Conservation (phyloP, 2,329 filamentous ascomycete genomes). For the Colletotrichum shisoi region DNA sequence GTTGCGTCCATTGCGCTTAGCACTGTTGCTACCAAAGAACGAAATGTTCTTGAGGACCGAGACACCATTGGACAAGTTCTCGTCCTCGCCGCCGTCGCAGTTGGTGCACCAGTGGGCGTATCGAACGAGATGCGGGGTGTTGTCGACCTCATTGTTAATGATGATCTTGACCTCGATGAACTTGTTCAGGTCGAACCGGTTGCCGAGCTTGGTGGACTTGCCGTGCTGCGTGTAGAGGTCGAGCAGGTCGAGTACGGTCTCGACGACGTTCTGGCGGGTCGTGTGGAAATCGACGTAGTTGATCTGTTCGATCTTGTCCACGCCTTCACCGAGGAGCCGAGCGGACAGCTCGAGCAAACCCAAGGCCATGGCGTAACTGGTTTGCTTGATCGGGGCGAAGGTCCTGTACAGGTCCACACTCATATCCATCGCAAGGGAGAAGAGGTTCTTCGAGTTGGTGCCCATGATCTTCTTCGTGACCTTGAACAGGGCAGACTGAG, state of each 20-base stretch:
- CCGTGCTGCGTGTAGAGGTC: slow-evolving; percentile 91
- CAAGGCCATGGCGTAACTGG: slow-evolving; percentile 83
- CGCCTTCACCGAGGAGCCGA: slow-evolving; percentile 67
- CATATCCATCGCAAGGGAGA: slow-evolving; percentile 78
- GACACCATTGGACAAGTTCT: slow-evolving; percentile 47
- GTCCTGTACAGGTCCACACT: slow-evolving; percentile 92
- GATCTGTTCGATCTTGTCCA: slow-evolving; percentile 61
- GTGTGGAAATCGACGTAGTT: slow-evolving; percentile 58
- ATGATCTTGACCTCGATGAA: slow-evolving; percentile 88
- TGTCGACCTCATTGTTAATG: slow-evolving; percentile 81
- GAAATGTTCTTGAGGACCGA: slow-evolving; percentile 53
- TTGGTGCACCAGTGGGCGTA: slow-evolving; percentile 68
- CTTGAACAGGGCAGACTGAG: slow-evolving; percentile 85
- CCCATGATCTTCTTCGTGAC: slow-evolving; percentile 68
- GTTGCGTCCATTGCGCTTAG: slow-evolving; percentile 56
- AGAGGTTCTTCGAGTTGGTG: slow-evolving; percentile 62
- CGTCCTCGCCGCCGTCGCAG: slow-evolving; percentile 56
- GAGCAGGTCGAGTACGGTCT: slow-evolving; percentile 88
- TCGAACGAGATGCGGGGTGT: slow-evolving; percentile 65
- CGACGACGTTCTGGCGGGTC: slow-evolving; percentile 62
- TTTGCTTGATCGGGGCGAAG: slow-evolving; percentile 89
- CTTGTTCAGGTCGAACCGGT: slow-evolving; percentile 73
- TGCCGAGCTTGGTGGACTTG: slow-evolving; percentile 76
- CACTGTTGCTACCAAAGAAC: slow-evolving; percentile 47
- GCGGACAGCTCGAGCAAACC: slow-evolving; percentile 82